A percentile compares a stretch with the other conserved stretches of the same genome.
Evolutionary conservation across 176 grass and related monocot species (phyloP).

Genomic region (Ensete ventricosum): DNA sequence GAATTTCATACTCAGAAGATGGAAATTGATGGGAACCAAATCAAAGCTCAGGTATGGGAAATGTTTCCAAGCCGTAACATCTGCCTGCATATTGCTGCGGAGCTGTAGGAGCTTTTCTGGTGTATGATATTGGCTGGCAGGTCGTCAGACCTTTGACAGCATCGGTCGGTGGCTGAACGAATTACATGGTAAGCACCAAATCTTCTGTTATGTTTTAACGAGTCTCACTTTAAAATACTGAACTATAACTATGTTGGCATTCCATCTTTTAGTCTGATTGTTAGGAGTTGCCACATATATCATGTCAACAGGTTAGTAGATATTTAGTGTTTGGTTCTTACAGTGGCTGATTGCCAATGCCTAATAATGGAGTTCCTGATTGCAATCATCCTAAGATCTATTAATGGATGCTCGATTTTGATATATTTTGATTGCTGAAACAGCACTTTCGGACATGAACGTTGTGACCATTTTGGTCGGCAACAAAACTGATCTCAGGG

Average conservation of each 20-base stretch:
- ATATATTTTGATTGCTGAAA: not conserved
- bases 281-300: too few species aligned
- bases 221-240: not conserved
- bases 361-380: not conserved
- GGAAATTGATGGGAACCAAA: constrained; percentile 1
- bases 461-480: not conserved
- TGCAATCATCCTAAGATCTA: too few species aligned
- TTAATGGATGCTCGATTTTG: not conserved
- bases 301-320: too few species aligned
- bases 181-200: not conserved
- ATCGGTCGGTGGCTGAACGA: not conserved
- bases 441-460: not conserved
- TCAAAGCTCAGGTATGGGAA: constrained; percentile 8
- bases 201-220: not conserved
- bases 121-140: constrained; percentile 4
- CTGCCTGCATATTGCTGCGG: not conserved
- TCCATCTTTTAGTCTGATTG: not conserved
- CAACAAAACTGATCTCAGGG: not conserved
- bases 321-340: too few species aligned
- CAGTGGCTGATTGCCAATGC: not conserved
- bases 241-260: not conserved
- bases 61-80: not conserved
- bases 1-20: constrained; percentile 6
- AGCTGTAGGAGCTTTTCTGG: constrained; percentile 3
- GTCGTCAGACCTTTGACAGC: not conserved